A percentile compares a stretch with the other conserved stretches of the same genome.
Evolutionary conservation across 2,329 filamentous ascomycete genomes (phyloP).

Genomic region (Cadophora sp.): DNA sequence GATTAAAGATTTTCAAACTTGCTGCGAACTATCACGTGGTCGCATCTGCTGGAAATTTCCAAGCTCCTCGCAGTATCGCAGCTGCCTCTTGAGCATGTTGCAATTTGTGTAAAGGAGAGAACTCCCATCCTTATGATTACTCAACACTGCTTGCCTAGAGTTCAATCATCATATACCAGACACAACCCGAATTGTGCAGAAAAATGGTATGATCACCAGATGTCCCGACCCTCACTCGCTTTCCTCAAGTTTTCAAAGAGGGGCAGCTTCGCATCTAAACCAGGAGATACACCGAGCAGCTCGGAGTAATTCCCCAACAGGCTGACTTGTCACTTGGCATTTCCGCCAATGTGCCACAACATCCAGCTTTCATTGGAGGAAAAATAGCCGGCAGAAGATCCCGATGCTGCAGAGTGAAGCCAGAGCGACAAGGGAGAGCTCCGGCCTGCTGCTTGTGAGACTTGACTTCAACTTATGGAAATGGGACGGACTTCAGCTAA

Average conservation of each 20-base stretch:
- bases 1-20: neutral
- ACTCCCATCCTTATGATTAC: no score
- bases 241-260: neutral
- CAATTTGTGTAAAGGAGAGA: no score
- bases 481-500: neutral
- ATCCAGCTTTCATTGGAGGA: slow-evolving; percentile 16
- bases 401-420: neutral
- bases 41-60: neutral
- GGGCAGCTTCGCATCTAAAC: neutral
- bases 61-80: neutral
- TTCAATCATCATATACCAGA: no score
- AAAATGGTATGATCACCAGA: neutral
- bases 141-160: no score
- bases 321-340: neutral
- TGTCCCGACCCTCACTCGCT: neutral
- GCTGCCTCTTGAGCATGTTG: no score
- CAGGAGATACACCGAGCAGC: neutral
- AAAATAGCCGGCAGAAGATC: slow-evolving; percentile 18
- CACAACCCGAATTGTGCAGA: no score
- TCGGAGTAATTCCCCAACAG: slow-evolving; percentile 4
- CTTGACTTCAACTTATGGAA: neutral
- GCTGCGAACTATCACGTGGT: neutral
- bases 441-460: slow-evolving; percentile 3
- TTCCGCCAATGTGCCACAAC: neutral
- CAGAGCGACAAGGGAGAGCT: slow-evolving; percentile 2